Evolutionary conservation across 2,329 filamentous ascomycete genomes (phyloP), one percentile per base, ranked within the genome.

Genomic region (Calonectria pauciramosa): DNA sequence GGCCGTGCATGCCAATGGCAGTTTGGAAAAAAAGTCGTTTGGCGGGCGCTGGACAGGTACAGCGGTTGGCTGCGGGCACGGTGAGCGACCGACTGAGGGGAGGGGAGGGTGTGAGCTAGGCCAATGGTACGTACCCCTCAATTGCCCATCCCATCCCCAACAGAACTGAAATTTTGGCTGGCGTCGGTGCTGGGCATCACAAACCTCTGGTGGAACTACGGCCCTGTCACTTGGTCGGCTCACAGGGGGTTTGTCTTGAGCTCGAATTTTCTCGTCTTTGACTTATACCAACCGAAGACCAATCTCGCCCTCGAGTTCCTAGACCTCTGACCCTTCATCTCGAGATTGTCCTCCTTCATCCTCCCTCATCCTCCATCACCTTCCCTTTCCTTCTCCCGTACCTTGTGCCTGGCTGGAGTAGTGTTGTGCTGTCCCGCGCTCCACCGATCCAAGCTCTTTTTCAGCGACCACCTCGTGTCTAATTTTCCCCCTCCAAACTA

Each of bases 151-250:
- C 51, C 71, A 83, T 86, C 86, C 86, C 86, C 85, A 87, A 86
- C 83, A 86, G 83, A 85, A 85, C 84, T 84, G 84, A 85, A 86
- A 75, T 81, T 81, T 81, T 81, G 79, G 78, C 79, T 80, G 79
- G 79, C 70, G 76, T 81, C 78, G 77, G 78, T 77, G 76, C 77
- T 81, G 79, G 75, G 77, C 74, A 79, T 79, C 74, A 75, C 79
- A 73, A 67, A 71, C 65, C 66, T 73, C 71, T 68, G 68, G 79
- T 70, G 75, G 79, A 72, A 79, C 77, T 74, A 76, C 76, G 74
- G 71, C 77, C 76, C 80, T 75, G 73, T 75, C 73, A 47, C 63
- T 56, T 77, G 75, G 78, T 60, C 72, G 74, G 73, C 70, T 73
- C 51, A 73, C 71, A 74, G 80, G 75, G 77, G 68, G 60, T 73